These are phyloP conservation scores for Xerocomus amazonicus DNA, from an alignment of 1,284 basidiomycete genomes.

Conservation along the genomic window DNA sequence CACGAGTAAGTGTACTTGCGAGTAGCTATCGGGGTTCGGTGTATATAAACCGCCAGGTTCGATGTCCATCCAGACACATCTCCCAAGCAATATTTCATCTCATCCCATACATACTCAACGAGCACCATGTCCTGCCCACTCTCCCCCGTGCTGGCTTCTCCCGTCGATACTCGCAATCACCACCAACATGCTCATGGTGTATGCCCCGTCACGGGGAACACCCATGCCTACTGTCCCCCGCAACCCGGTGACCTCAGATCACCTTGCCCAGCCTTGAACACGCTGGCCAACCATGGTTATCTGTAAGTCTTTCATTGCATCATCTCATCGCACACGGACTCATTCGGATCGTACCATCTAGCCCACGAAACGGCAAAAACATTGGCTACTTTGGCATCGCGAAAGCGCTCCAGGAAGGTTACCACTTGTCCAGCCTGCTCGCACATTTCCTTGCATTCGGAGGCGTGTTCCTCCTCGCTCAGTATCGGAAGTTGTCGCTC, in stretches of 20 bases:
- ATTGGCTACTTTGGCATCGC: slow-evolving; percentile 31
- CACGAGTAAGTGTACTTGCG: too few species aligned
- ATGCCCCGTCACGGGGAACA: slow-evolving; percentile 29
- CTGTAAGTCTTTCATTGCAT: slow-evolving; percentile 28
- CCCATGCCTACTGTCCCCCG: slow-evolving; percentile 27
- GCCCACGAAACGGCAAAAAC: slow-evolving; percentile 35
- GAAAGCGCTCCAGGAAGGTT: slow-evolving; percentile 34
- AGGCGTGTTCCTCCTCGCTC: slow-evolving; percentile 27
- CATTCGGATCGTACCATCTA: slow-evolving; percentile 5
- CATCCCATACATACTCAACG: background rate
- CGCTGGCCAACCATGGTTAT: slow-evolving; percentile 47
- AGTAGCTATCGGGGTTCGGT: background rate
- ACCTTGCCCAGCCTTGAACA: slow-evolving; percentile 50
- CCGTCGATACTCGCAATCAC: slow-evolving; percentile 8
- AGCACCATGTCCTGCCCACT: slow-evolving; percentile 19
- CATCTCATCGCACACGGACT: background rate
- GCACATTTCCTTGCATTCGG: slow-evolving; percentile 33
- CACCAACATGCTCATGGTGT: slow-evolving; percentile 19
- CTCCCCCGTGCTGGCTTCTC: slow-evolving; percentile 10
- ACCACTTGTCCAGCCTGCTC: slow-evolving; percentile 34
- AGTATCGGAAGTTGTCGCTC: slow-evolving; percentile 35
- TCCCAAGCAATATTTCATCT: background rate
- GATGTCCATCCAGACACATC: background rate
- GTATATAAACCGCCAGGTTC: slow-evolving; percentile 17
- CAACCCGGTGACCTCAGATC: slow-evolving; percentile 35